These are phyloP conservation scores for Clarireedia paspali DNA, from an alignment of 2,329 filamentous ascomycete species.

Conservation along the genomic window DNA sequence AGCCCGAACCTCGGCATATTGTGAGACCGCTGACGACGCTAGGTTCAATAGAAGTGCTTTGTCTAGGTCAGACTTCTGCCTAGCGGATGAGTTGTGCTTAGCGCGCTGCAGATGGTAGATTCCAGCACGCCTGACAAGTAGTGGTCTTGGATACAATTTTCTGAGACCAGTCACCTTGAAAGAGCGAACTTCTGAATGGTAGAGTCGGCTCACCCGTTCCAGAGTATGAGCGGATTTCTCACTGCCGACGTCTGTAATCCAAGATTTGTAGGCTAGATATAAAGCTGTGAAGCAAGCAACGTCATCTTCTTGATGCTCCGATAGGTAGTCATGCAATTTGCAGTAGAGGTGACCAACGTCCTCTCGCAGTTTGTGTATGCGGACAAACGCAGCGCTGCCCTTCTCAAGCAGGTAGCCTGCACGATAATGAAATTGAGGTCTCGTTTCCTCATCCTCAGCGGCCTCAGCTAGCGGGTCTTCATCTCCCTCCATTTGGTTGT, in stretches of 20 bases:
- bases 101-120: constrained; percentile 92
- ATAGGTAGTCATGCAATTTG: constrained; percentile 76
- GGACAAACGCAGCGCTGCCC: constrained; percentile 57
- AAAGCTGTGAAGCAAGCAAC: constrained; percentile 90
- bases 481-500: constrained; percentile 45
- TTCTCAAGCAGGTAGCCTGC: constrained; percentile 74
- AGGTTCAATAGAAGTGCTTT: constrained; percentile 78
- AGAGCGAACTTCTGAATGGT: constrained; percentile 78
- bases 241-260: constrained; percentile 96
- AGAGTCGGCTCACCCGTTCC: constrained; percentile 76
- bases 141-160: constrained; percentile 84
- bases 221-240: constrained; percentile 91
- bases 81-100: constrained; percentile 83
- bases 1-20: constrained; percentile 92
- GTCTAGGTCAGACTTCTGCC: constrained; percentile 85
- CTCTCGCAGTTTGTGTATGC: constrained; percentile 75
- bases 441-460: constrained; percentile 72
- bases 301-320: constrained; percentile 82
- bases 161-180: constrained; percentile 92
- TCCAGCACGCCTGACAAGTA: constrained; percentile 88
- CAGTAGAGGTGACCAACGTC: constrained; percentile 75
- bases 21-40: constrained; percentile 79
- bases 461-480: constrained; percentile 52
- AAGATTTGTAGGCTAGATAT: constrained; percentile 87
- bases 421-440: constrained; percentile 80